Evolutionary conservation across 2,329 filamentous ascomycete genomes (phyloP).

Genomic region (Penicillium corylophilum): DNA sequence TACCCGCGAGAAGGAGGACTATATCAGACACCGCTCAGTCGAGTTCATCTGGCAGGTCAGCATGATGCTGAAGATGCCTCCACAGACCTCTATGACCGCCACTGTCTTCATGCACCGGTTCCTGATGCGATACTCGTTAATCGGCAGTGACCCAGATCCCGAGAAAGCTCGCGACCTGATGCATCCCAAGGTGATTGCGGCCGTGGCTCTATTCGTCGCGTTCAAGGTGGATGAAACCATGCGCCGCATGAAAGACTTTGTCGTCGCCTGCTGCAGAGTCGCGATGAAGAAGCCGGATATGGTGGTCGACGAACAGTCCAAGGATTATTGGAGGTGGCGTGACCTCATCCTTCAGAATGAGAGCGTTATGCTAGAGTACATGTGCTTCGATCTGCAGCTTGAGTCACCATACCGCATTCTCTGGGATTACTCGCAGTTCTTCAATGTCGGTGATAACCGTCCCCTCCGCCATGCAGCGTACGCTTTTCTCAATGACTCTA

Average conservation of each 20-base stretch:
- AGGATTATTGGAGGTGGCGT: conserved; percentile 97
- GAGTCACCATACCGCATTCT: conserved; percentile 84
- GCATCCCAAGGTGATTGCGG: conserved; percentile 92
- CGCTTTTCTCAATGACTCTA: conserved; percentile 91
- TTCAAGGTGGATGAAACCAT: conserved; percentile 98
- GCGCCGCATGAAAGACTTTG: conserved; percentile 90
- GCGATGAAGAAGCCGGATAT: conserved; percentile 92
- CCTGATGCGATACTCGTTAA: conserved; percentile 75
- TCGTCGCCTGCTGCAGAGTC: conserved; percentile 89
- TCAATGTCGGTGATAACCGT: conserved; percentile 76
- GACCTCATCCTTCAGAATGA: conserved; percentile 92
- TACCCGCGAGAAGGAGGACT: conserved; percentile 71
- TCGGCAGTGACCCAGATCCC: conserved; percentile 69
- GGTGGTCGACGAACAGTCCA: conserved; percentile 91
- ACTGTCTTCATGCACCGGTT: conserved; percentile 95
- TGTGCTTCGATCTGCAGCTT: conserved; percentile 92
- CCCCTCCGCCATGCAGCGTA: conserved; percentile 80
- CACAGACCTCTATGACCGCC: conserved; percentile 77
- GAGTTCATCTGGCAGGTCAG: conserved; percentile 96
- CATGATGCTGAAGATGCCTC: conserved; percentile 39
- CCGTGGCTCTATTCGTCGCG: conserved; percentile 86
- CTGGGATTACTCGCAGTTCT: conserved; percentile 73
- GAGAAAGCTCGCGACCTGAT: conserved; percentile 55
- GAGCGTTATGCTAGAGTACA: conserved; percentile 82
- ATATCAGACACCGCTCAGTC: conserved; percentile 82